Evolutionary conservation across 129 eudicot species (phyloP), one percentile per base, ranked within the genome.

Genomic region (Silybum marianum): DNA sequence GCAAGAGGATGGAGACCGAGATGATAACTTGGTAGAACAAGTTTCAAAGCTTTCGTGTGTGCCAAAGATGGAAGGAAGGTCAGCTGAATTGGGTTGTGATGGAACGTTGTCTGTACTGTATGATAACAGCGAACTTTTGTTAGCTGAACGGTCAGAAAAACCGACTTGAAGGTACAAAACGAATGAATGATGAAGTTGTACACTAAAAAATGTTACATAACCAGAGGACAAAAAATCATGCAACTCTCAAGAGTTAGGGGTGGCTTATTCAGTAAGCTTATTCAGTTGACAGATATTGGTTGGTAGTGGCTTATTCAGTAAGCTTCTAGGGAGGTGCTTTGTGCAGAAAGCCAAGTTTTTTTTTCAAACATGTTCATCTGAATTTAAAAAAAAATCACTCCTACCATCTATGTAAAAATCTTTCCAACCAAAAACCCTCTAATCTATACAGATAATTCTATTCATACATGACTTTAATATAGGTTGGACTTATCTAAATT

Each of bases 1-100:
- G 14, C 66, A 81, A 74, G 75, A 44, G 19, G 4, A 10, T 48
- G 42, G 51, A 82, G 32, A 30, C 70, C 28, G 70, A 28, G 48
- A 75, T 46, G 71, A 67, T 48, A 72, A 80, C 44, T 38, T 65
- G 62, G 39, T 77, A 39, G 73, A 76, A 36, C 72, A 34, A 13
- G 72, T 38, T 62, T 60, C 72, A 14, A 66, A 76, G 69, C 69
- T 63, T 63, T 63, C 26, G 26, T 22, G 30, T 19, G 30, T 23
- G 69, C 28, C 69, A 63, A 63, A 22, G 69, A 19, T 65, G 69
- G 69, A 65, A 65, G 69, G 30, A 65, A 65, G 69, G 6, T 22
- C 12, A 22, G 14, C 26, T 22, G 30, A 23, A 63, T 63, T 12
- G 28, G 12, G 25, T 22, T 63, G 26, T 63, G 69, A 63, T 22